phyloP scores from a whole-genome alignment of 148 eudicot genomes.

The Rhododendron griersonianum region DNA sequence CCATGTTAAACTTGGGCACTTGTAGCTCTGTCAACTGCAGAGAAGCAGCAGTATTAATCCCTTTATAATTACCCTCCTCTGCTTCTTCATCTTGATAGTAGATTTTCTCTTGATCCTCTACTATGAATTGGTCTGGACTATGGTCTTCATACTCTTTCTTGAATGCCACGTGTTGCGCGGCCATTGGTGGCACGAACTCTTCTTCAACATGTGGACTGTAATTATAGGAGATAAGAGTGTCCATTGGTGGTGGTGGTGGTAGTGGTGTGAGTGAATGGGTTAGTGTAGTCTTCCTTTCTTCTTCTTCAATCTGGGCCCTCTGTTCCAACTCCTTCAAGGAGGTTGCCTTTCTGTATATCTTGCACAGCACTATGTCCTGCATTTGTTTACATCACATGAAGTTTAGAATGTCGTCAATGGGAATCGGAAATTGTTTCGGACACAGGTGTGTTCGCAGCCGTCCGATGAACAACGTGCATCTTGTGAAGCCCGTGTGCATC shows the following conservation, averaged over 20 bases:
- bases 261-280: conserved; percentile 17
- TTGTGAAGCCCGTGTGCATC: neutral
- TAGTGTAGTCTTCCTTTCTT: conserved; percentile 28
- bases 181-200: conserved; percentile 7
- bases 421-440: neutral
- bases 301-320: conserved; percentile 70
- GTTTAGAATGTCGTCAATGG: neutral
- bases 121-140: neutral
- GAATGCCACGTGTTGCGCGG: conserved; percentile 22
- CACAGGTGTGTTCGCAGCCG: neutral
- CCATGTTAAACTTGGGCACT: conserved; percentile 43
- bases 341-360: conserved; percentile 89
- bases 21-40: conserved; percentile 53
- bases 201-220: conserved; percentile 24
- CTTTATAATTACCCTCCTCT: neutral
- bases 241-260: conserved; percentile 29
- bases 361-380: conserved; percentile 91
- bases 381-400: neutral
- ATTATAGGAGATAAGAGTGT: conserved; percentile 15
- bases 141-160: conserved; percentile 20
- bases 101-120: neutral
- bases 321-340: conserved; percentile 77
- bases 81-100: neutral
- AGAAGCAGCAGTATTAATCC: neutral
- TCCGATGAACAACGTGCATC: neutral